These are phyloP conservation scores for Pneumocystis wakefieldiae DNA, from an alignment of 1,139 yeast species.

Conservation along the genomic window DNA sequence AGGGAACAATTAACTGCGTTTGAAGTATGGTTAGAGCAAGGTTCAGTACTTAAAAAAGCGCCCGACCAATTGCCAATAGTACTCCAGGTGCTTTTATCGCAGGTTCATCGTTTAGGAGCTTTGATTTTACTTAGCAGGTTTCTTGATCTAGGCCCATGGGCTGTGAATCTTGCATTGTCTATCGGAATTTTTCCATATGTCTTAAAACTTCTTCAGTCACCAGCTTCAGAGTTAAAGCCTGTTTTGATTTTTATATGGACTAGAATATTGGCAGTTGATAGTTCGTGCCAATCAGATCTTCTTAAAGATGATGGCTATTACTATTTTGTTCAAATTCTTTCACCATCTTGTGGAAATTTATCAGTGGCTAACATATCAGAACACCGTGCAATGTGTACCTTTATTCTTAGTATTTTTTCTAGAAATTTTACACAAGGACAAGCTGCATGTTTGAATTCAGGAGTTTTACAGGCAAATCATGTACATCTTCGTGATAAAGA, in stretches of 20 bases:
- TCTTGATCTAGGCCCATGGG: slow-evolving; percentile 93
- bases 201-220: slow-evolving; percentile 73
- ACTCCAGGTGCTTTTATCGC: slow-evolving; percentile 79
- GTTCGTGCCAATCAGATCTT: slow-evolving; percentile 79
- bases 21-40: slow-evolving; percentile 89
- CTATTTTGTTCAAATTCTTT: slow-evolving; percentile 68
- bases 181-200: slow-evolving; percentile 96
- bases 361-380: slow-evolving; percentile 35
- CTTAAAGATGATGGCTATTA: slow-evolving; percentile 83
- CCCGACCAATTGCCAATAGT: slow-evolving; percentile 95
- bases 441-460: slow-evolving; percentile 59
- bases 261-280: slow-evolving; percentile 88
- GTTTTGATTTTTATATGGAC: slow-evolving; percentile 96
- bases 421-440: slow-evolving; percentile 71
- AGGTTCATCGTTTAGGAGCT: slow-evolving; percentile 85
- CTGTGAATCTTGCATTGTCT: slow-evolving; percentile 79
- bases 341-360: slow-evolving; percentile 30
- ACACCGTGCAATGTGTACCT: slow-evolving; percentile 92
- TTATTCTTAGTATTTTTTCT: slow-evolving; percentile 69
- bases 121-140: slow-evolving; percentile 69
- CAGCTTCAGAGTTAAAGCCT: slow-evolving; percentile 90
- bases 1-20: slow-evolving; percentile 94
- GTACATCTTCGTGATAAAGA: slow-evolving; percentile 57
- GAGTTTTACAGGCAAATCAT: slow-evolving; percentile 53
- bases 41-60: slow-evolving; percentile 60